Evolutionary conservation across 768 basidiomycete genomes (phyloP).

Genomic region (Pisolithus albus): DNA sequence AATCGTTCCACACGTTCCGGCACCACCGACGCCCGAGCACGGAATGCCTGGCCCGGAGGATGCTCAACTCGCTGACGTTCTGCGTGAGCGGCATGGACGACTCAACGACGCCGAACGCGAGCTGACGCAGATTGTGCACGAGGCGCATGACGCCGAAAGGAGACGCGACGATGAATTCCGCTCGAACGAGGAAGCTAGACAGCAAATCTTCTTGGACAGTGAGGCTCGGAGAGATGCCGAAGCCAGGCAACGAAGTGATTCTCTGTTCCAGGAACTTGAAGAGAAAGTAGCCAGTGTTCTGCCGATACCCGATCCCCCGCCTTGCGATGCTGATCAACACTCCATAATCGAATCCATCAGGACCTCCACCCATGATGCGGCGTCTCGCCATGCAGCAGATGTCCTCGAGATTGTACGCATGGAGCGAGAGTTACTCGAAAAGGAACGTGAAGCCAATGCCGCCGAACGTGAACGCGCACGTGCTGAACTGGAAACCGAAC

Average conservation of each 20-base stretch:
- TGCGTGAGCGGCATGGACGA: conserved; percentile 38
- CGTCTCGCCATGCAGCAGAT: conserved; percentile 48
- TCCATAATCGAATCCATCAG: conserved; percentile 33
- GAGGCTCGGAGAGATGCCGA: conserved; percentile 54
- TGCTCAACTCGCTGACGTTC: conserved; percentile 37
- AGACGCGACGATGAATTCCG: conserved; percentile 59
- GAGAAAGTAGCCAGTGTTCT: conserved; percentile 20
- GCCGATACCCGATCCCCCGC: conserved; percentile 15
- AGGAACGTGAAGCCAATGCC: conserved; percentile 48
- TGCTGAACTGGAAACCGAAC: conserved; percentile 10
- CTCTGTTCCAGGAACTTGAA: conserved; percentile 21
- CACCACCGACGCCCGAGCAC: conserved; percentile 10
- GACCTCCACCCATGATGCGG: conserved; percentile 45
- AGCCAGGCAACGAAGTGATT: conserved; percentile 33
- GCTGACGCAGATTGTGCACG: conserved; percentile 35
- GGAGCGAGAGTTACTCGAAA: conserved; percentile 53
- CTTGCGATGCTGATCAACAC: conserved; percentile 17
- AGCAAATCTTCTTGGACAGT: too few relatives aligned
- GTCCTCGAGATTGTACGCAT: conserved; percentile 48
- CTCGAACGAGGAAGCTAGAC: conserved; percentile 36
- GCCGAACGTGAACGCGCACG: conserved; percentile 49
- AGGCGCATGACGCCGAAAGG: conserved; percentile 54
- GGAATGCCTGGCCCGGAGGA: conserved; percentile 21
- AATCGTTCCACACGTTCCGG: conserved; percentile 20
- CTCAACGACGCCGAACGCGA: conserved; percentile 51